Evolutionary conservation across 208 protist genomes (phyloP).

Genomic region (Acanthamoeba quina): DNA sequence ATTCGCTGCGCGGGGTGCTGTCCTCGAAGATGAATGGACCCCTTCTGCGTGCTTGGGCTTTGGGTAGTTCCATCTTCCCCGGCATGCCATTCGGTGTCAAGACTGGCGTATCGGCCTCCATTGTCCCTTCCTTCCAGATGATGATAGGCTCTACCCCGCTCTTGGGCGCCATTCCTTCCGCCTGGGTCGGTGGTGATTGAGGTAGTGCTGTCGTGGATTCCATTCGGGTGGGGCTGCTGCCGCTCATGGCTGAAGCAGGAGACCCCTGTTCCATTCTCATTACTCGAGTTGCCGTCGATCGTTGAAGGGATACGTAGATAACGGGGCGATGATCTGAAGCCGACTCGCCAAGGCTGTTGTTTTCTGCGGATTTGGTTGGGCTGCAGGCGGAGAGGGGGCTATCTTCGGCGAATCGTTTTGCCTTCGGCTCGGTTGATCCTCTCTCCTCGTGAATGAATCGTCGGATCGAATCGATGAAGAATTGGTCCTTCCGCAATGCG

Average conservation of each 20-base stretch:
- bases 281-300: neutral
- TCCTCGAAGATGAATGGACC: neutral
- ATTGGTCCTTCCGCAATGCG: neutral
- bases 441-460: neutral
- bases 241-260: conserved; percentile 8
- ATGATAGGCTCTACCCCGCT: neutral
- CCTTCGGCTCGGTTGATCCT: neutral
- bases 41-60: neutral
- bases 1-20: conserved; percentile 16
- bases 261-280: conserved; percentile 63
- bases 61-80: neutral
- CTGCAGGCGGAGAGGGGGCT: neutral
- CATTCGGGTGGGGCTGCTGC: conserved; percentile 1
- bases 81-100: neutral
- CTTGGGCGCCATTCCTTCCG: neutral
- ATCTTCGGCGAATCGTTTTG: neutral
- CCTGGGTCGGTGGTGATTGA: neutral
- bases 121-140: neutral
- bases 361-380: neutral
- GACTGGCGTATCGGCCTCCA: neutral
- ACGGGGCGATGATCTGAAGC: neutral
- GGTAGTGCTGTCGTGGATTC: neutral
- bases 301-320: neutral
- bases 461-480: neutral
- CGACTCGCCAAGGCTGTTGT: neutral